Evolutionary conservation across 2,329 filamentous ascomycete genomes (phyloP).

Genomic region (Penicillium sp.): DNA sequence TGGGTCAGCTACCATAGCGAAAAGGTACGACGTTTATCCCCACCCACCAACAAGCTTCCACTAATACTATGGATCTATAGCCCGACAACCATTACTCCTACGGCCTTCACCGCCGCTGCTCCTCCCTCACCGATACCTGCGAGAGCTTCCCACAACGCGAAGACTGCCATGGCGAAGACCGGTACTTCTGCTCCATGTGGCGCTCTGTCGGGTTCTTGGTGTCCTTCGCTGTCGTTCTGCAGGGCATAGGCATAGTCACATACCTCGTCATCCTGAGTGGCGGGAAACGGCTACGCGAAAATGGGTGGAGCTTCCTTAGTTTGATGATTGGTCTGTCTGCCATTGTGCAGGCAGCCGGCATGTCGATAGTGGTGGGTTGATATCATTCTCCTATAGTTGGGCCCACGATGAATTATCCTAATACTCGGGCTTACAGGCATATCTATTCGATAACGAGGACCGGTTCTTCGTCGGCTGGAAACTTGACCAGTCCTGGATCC

Average conservation of each 20-base stretch:
- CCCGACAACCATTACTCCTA: conserved; percentile 62
- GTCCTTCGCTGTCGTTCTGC: conserved; percentile 76
- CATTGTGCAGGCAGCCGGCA: conserved; percentile 69
- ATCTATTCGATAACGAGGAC: conserved; percentile 77
- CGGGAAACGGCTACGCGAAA: conserved; percentile 74
- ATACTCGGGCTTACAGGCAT: conserved; percentile 57
- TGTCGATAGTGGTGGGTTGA: conserved; percentile 74
- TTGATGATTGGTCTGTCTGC: conserved; percentile 65
- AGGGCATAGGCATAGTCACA: conserved; percentile 75
- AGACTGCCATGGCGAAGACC: conserved; percentile 65
- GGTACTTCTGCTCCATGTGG: conserved; percentile 90
- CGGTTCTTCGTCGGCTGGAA: conserved; percentile 81
- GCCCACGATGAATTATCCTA: background rate
- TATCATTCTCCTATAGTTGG: background rate
- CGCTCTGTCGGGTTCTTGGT: conserved; percentile 83
- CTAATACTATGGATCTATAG: conserved; percentile 15
- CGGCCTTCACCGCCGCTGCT: conserved; percentile 80
- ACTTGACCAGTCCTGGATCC: conserved; percentile 74
- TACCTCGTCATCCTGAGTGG: conserved; percentile 75
- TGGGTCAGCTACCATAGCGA: conserved; percentile 50
- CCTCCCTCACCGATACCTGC: conserved; percentile 58
- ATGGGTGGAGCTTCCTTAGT: conserved; percentile 75
- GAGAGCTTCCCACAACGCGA: conserved; percentile 63
- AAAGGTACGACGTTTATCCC: conserved; percentile 31
- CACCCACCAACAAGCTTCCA: background rate